Base-by-base conservation (phyloP, 2,329 filamentous ascomycete species). In the Cladosporium sphaerospermum region DNA sequence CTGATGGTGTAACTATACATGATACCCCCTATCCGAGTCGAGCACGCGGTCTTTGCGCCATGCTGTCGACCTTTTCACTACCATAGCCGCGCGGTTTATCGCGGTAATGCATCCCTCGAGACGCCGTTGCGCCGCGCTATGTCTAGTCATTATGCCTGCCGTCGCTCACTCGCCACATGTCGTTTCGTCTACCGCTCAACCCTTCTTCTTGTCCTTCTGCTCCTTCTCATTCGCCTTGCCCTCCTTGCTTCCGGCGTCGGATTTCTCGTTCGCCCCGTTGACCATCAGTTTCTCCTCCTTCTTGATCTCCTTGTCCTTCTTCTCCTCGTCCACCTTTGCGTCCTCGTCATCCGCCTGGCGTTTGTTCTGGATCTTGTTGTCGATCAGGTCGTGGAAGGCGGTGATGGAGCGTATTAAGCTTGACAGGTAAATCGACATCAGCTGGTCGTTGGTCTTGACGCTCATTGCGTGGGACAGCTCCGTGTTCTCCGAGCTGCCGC, bases 311-410 rank as follows among this genome's bases (percentile, higher is more conserved):
- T 73, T 73, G 59, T 78, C 78, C 34, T 79, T 76, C 60, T 78
- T 78, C 58, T 71, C 73, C 53, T 78, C 82, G 55, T 84, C 89
- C 75, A 89, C 89, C 65, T 86, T 83, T 43, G 78, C 81, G 63
- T 97, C 92, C 75, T 92, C 92, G 67, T 99, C 93, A 68, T 97
- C 93, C 67, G 95, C 88, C 71, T 95, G 89, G 74, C 97, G 91
- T 70, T 92, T 83, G 75, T 99, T 99, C 77, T 97, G 92, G 62
- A 97, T 96, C 81, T 99, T 99, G 78, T 99, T 99, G 78, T 99
- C 93, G 61, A 99, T 99, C 62, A 99, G 76, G 69, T 99, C 93
- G 71, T 99, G 93, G 85, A 97, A 99, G 7, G 93, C 93, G 10
- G 93, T 97, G 67, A 99, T 99, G 54, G 93, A 93, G 57, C 93